These are phyloP conservation scores for Ascodesmis nigricans DNA, from an alignment of 495 filamentous ascomycete genomes.

Conservation along the genomic window DNA sequence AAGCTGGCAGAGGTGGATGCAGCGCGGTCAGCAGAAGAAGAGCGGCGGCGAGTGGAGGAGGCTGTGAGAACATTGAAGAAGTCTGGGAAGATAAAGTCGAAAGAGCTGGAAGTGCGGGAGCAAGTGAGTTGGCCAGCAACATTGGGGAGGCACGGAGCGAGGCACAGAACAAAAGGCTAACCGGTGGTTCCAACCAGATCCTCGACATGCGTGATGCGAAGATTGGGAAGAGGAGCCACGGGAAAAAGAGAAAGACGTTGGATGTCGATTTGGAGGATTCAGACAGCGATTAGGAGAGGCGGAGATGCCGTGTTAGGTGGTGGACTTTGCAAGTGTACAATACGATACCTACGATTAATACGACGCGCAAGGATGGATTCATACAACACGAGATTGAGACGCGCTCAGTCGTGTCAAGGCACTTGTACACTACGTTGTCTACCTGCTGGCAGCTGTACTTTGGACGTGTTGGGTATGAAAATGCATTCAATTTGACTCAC, in stretches of 20 bases:
- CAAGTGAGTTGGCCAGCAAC: not conserved
- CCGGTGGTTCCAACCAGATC: not conserved
- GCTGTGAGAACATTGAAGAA: not conserved
- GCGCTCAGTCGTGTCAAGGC: too few species aligned
- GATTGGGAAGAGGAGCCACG: slow-evolving; percentile 1
- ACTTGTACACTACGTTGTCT: too few species aligned
- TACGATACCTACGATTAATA: too few species aligned
- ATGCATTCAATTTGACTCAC: too few species aligned
- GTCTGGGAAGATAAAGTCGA: not conserved
- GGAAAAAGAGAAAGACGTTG: slow-evolving; percentile 1
- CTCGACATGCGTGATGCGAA: slow-evolving; percentile 1
- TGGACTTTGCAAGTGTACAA: too few species aligned
- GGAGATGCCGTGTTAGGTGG: too few species aligned
- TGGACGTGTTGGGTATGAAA: too few species aligned
- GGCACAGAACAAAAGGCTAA: too few species aligned
- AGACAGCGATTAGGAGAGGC: too few species aligned
- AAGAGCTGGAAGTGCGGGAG: slow-evolving; percentile 3
- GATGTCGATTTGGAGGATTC: not conserved
- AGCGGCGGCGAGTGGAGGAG: slow-evolving; percentile 1
- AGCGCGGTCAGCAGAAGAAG: not conserved
- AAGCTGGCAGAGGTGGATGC: not conserved
- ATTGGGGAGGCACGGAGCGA: not conserved
- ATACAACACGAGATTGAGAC: too few species aligned
- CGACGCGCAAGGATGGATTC: too few species aligned
- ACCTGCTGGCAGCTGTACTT: too few species aligned